Percentiles rank a stretch among this genome's conserved stretches.
Evolutionary conservation across 345 rosid species (phyloP).

Genomic region (Noccaea bulbosa): DNA sequence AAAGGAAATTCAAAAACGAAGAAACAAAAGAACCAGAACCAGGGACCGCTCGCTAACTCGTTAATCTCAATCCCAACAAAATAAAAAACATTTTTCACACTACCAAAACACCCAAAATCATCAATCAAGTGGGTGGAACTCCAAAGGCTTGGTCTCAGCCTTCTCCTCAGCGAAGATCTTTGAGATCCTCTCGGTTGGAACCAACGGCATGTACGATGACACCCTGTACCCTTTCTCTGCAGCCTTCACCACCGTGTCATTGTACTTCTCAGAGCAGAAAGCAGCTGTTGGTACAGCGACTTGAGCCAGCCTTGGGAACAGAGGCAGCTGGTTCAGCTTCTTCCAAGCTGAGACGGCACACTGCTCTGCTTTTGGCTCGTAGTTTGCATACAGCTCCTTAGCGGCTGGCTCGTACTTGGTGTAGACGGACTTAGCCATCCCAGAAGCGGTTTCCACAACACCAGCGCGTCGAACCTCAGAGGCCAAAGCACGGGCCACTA

Average conservation of each 20-base stretch:
- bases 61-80: conserved; percentile 21
- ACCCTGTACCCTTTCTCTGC: conserved; percentile 85
- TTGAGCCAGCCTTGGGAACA: conserved; percentile 78
- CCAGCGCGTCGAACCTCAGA: conserved; percentile 73
- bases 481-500: conserved; percentile 61
- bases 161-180: conserved; percentile 58
- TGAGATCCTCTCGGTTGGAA: conserved; percentile 85
- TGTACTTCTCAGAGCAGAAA: conserved; percentile 80
- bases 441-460: conserved; percentile 71
- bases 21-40: conserved; percentile 35
- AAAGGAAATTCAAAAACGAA: background rate
- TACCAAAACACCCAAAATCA: conserved; percentile 12
- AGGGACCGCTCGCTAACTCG: conserved; percentile 23
- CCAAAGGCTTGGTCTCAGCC: conserved; percentile 45
- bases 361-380: conserved; percentile 87
- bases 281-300: conserved; percentile 81
- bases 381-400: conserved; percentile 69
- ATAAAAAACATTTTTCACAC: conserved; percentile 4
- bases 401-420: conserved; percentile 75
- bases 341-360: conserved; percentile 83
- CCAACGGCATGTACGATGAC: conserved; percentile 73
- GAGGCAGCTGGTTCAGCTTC: conserved; percentile 75
- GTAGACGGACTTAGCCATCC: conserved; percentile 68
- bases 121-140: conserved; percentile 47
- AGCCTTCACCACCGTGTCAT: conserved; percentile 64